A percentile compares a stretch with the other conserved stretches of the same genome.
phyloP scores from a whole-genome alignment of 2,329 filamentous ascomycete genomes.

The Pseudophaeomoniella oleicola region DNA sequence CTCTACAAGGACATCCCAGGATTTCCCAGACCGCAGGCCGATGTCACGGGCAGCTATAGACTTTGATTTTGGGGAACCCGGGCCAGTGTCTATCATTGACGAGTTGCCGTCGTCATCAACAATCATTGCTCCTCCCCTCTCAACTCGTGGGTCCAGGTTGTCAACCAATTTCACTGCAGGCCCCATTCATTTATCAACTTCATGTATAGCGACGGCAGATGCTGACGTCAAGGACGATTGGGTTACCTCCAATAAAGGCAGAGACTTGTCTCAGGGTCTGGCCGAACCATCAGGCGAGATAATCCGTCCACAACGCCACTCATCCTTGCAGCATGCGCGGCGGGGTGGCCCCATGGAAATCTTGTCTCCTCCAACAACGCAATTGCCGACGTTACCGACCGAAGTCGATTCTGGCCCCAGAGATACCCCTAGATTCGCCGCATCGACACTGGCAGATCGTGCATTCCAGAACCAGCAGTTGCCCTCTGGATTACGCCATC shows the following conservation, averaged over 20 bases:
- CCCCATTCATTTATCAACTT: background rate
- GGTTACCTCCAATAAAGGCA: slow-evolving; percentile 1
- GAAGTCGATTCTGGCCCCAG: too few species aligned
- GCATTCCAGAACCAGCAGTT: too few species aligned
- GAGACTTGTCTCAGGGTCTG: background rate
- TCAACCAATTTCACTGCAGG: background rate
- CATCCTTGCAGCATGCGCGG: slow-evolving; percentile 4
- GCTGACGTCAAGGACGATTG: background rate
- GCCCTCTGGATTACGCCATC: background rate
- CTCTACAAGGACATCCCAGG: background rate
- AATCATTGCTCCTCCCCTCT: background rate
- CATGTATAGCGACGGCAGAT: background rate
- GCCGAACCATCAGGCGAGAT: background rate
- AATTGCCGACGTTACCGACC: too few species aligned
- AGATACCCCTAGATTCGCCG: too few species aligned
- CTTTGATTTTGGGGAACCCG: background rate
- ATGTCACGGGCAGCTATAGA: background rate
- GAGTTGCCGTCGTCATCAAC: background rate
- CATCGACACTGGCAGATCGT: too few species aligned
- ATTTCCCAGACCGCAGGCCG: background rate
- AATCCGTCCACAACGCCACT: slow-evolving; percentile 3
- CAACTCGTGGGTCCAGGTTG: slow-evolving; percentile 1
- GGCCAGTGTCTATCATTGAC: background rate
- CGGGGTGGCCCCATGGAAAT: too few species aligned
- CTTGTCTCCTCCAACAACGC: too few species aligned